Evolutionary conservation across 208 protist species (phyloP), one percentile per base, ranked within the genome.

Genomic region (Vickermania spadyakhi): DNA sequence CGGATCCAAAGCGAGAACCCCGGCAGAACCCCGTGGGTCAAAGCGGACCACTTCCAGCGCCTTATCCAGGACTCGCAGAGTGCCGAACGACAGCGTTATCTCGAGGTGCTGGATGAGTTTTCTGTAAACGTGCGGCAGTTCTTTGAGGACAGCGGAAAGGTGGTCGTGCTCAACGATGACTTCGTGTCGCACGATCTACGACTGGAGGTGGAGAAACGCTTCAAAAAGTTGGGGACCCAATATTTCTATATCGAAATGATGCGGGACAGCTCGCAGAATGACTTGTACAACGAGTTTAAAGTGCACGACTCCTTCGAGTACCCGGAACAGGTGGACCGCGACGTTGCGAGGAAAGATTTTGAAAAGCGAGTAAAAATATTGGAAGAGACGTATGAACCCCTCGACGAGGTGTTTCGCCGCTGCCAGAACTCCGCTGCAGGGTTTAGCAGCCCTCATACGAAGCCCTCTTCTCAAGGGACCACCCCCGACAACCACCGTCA

Each of bases 161-260:
- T 95, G 56, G 72, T 91, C 53, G 70, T 95, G 36, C 50, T 95
- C 42, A 92, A 95, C 75, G 85, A 92, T 61, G 83, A 95, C 66
- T 91, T 92, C 61, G 62, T 81, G 2, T 88, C 78, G 22, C 76
- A 80, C 60, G 77, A 85, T 56, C 60, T 95, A 52, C 83, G 89
- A 2, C 56, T 69, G 30, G 84, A 91, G 62, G 81, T 74, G 26
- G 81, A 93, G 68, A 25, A 25, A 22, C 56, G 80, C 18, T 89
- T 93, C 63, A 64, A 62, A 28, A 75, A 75, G 0, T 56, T 89
- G 2, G 75, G 68, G 27, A 56, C 63, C 23, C 75, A 91, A 55
- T 73, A 77, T 7, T 77, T 93, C 50, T 93, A 81, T 68, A 84
- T 95, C 51, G 89, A 95, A 60, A 83, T 95, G 22, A 72, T 88